A percentile compares a stretch with the other conserved stretches of the same genome.
These are phyloP conservation scores for Fusarium torreyae DNA, from an alignment of 2,329 filamentous ascomycete species.

Conservation along the genomic window DNA sequence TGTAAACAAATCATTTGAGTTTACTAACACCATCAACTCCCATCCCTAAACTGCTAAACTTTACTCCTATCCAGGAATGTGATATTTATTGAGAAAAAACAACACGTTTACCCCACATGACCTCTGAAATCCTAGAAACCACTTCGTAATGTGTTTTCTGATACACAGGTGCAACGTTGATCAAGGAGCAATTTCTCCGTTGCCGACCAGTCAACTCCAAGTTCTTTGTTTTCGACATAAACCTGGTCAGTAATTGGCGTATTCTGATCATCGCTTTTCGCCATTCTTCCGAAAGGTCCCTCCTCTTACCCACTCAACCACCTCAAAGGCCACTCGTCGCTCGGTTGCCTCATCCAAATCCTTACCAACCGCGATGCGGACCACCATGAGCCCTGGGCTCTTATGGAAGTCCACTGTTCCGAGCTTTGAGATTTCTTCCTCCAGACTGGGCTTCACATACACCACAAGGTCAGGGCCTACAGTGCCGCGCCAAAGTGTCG, in stretches of 20 bases:
- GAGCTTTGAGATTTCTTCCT: conserved; percentile 54
- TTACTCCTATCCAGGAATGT: conserved; percentile 21
- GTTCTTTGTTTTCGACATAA: not conserved
- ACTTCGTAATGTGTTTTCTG: conserved; percentile 5
- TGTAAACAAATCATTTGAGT: conserved; percentile 12
- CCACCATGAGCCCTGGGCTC: conserved; percentile 68
- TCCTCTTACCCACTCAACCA: conserved; percentile 82
- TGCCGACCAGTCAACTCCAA: not conserved
- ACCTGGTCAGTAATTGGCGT: conserved; percentile 1
- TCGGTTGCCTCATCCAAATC: conserved; percentile 77
- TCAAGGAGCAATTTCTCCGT: conserved; percentile 5
- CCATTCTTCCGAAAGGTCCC: conserved; percentile 58
- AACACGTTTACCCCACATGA: conserved; percentile 9
- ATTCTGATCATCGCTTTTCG: conserved; percentile 29
- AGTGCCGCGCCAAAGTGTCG: conserved; percentile 90
- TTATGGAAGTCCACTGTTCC: conserved; percentile 70
- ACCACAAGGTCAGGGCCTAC: conserved; percentile 86
- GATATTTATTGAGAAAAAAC: conserved; percentile 14
- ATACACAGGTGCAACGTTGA: not conserved
- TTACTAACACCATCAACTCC: conserved; percentile 19
- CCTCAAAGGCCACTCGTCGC: conserved; percentile 86
- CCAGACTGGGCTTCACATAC: conserved; percentile 67
- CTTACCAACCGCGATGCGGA: conserved; percentile 62
- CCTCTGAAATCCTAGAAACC: not conserved
- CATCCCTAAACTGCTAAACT: conserved; percentile 18